Evolutionary conservation across 2,329 filamentous ascomycete species (phyloP).

Genomic region (Amauroascus verrucosus): DNA sequence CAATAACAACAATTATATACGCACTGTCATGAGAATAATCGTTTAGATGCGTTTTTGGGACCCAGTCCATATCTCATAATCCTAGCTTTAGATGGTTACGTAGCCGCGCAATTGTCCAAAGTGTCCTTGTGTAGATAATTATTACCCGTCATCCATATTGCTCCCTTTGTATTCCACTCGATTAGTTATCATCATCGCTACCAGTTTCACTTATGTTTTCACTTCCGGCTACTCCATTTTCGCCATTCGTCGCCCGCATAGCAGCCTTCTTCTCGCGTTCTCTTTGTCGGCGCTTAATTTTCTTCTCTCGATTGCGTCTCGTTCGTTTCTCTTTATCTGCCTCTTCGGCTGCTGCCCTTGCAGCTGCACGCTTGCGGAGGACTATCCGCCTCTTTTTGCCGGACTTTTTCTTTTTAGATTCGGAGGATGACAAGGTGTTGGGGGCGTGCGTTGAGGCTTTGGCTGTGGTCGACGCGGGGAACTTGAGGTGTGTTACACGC

Average conservation of each 20-base stretch:
- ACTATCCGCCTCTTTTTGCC: conserved; percentile 36
- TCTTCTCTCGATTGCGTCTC: conserved; percentile 18
- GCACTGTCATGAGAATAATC: no score
- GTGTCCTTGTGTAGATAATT: background rate
- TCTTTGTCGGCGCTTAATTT: conserved; percentile 17
- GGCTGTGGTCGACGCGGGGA: conserved; percentile 7
- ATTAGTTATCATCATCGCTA: background rate
- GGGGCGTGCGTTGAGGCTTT: background rate
- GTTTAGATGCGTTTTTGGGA: no score
- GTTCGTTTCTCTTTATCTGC: conserved; percentile 18
- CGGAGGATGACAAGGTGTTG: conserved; percentile 18
- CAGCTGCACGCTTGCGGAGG: conserved; percentile 28
- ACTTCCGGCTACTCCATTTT: background rate
- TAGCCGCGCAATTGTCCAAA: background rate
- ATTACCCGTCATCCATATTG: background rate
- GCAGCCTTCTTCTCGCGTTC: conserved; percentile 18
- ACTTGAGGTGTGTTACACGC: conserved; percentile 32
- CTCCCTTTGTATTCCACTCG: background rate
- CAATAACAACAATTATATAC: background rate
- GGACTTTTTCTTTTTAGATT: conserved; percentile 28
- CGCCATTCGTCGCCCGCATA: background rate
- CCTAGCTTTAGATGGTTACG: no score
- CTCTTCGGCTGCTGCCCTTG: conserved; percentile 21
- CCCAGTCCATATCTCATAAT: no score
- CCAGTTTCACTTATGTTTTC: background rate